A percentile compares a stretch with the other conserved stretches of the same genome.
phyloP scores from a whole-genome alignment of 116 monocot genomes.

The Phalaenopsis hybrid region DNA sequence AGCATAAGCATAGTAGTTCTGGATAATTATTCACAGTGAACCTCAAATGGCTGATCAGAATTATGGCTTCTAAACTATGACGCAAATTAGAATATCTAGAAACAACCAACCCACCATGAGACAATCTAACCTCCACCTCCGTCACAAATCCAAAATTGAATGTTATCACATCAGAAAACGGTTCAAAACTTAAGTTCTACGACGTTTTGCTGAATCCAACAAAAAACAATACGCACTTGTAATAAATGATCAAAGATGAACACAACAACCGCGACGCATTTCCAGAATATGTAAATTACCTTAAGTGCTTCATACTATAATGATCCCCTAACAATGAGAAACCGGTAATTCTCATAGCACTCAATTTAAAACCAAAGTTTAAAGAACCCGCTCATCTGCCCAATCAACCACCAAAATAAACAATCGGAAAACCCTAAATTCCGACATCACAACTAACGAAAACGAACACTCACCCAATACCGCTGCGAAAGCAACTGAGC shows the following conservation, averaged over 20 bases:
- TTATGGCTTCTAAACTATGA: no score
- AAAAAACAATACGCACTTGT: background rate
- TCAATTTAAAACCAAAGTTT: background rate
- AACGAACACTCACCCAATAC: constrained; percentile 70
- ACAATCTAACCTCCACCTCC: background rate
- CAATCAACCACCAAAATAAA: background rate
- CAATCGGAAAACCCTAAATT: background rate
- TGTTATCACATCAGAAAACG: background rate
- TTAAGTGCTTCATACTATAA: background rate
- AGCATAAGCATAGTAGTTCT: background rate
- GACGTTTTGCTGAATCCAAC: background rate
- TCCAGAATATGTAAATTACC: background rate
- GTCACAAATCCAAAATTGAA: background rate
- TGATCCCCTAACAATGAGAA: background rate
- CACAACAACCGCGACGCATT: background rate
- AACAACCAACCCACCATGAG: no score
- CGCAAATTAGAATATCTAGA: no score
- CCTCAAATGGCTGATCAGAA: background rate
- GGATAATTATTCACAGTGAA: background rate
- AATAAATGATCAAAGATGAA: background rate
- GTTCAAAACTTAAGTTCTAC: background rate
- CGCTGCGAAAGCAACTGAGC: constrained; percentile 73
- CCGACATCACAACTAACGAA: background rate
- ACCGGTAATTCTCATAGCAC: background rate
- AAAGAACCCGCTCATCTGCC: background rate